Evolutionary conservation across 2,329 filamentous ascomycete species (phyloP), one percentile per base, ranked within the genome.

Genomic region (Alternaria brassicicola): DNA sequence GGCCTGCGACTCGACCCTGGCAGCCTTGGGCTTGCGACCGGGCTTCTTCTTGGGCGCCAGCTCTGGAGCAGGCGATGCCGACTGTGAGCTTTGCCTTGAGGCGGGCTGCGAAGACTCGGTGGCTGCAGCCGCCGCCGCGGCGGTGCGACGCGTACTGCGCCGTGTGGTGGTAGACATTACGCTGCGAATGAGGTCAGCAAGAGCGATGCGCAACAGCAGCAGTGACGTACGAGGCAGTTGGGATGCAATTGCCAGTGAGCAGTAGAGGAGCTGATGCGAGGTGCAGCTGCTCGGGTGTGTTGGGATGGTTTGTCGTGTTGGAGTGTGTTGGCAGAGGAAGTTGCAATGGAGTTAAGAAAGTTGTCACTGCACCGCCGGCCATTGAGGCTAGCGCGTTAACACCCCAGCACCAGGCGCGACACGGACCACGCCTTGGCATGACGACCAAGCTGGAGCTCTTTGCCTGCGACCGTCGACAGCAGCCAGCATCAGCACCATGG

Each of bases 401-500:
- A 52, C 55, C 59, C 59, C 45, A 35, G 36, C 36, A 59, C 53
- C 55, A 47, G 57, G 61, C 30, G 57, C 57, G 50, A 55, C 57
- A 59, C 61, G 53, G 52, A 42, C 61, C 54, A 63, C 23, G 59
- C 31, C 61, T 63, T 61, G 61, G 61, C 65, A 68, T 66, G 61
- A 66, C 65, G 63, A 56, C 65, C 63, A 39, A 65, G 57, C 59
- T 63, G 51, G 50, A 64, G 57, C 63, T 66, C 59, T 65, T 55
- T 61, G 59, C 58, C 57, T 59, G 63, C 55, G 51, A 47, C 41
- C 30, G 54, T 57, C 42, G 31, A 45, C 53, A 45, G 55, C 43
- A 62, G 55, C 46, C 56, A 55, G 56, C 64, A 68, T 65, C 65
- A 65, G 47, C 73, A 77, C 64, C 63, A 97, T 96, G 93, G 93